Base-by-base conservation (phyloP, 2,329 filamentous ascomycete genomes). In the Chaetomiaceae sp. region DNA sequence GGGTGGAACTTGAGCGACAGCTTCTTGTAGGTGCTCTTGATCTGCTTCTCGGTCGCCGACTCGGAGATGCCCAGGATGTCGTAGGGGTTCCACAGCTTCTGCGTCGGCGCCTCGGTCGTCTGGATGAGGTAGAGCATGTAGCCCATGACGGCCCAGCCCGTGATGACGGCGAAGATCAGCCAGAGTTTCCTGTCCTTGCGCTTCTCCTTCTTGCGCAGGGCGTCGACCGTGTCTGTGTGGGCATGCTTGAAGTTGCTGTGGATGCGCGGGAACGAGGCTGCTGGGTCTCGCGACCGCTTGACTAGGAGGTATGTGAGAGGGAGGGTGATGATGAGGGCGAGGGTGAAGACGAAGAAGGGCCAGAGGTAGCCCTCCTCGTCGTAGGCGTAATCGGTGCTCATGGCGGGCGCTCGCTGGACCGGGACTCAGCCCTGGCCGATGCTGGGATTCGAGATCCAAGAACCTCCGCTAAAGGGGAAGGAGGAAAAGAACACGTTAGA, bases 301-400 rank as follows among this genome's bases (percentile, higher is more conserved):
- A 96, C 79, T 63, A 96, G 84, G 61, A 85, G 88, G 73, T 95
- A 96, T 65, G 92, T 95, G 66, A 95, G 80, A 58, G 92, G 91
- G 55, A 96, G 75, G 31, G 94, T 96, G 72, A 96, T 81, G 62
- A 99, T 83, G 66, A 86, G 85, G 59, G 87, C 84, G 66, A 97
- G 80, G 39, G 91, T 96, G 69, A 96, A 85, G 74, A 97, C 87
- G 78, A 99, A 99, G 82, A 95, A 96, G 63, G 95, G 94, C 79
- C 96, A 99, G 78, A 96, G 96, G 82, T 96, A 89, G 65, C 91
- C 91, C 83, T 94, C 84, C 69, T 96, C 89, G 81, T 99, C 94
- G 77, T 99, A 99, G 66, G 89, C 95, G 80, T 99, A 99, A 73
- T 97, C 92, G 67, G 88, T 89, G 69, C 87, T 91, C 84, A 94